Base-by-base conservation (phyloP, 305 asterid species). In the Ruellia speciosa region DNA sequence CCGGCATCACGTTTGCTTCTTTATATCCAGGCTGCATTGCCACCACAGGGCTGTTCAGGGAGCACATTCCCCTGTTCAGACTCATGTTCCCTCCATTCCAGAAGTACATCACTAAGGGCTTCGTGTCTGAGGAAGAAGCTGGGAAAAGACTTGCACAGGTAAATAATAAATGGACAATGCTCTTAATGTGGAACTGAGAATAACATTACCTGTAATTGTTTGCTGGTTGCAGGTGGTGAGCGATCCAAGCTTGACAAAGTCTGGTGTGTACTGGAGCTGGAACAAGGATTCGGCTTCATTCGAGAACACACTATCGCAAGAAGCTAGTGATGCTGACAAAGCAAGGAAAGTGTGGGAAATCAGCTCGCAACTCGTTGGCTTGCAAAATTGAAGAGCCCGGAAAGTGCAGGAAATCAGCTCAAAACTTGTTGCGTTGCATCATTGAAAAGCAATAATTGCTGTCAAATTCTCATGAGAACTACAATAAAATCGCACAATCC, bases 221-320 rank as follows among this genome's bases (percentile, higher is more conserved):
- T 49, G 66, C 10, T 57, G 70, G 18, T 64, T 69, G 39, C 77
- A 90, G 95, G 97, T 92, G 56, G 96, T 92, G 45, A 77, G 85
- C 15, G 98, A 92, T 71, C 90, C 95, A 52, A 92, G 98, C 80
- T 69, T 92, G 82, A 80, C 95, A 6, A 92, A 92, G 72, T 92
- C 98, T 3, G 98, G 98, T 24, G 96, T 92, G 7, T 90, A 90
- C 75, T 90, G 98, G 98, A 90, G 98, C 86, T 90, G 98, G 98
- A 90, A 90, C 79, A 83, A 88, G 71, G 79, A 79, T 70, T 90
- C 98, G 0, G 85, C 98, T 58, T 88, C 96, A 0, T 90, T 90
- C 9, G 93, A 85, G 83, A 90, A 90, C 73, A 93, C 86, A 76
- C 34, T 90, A 72, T 90, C 98, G 0, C 74, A 73, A 59, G 98